A percentile compares a stretch with the other conserved stretches of the same genome.
phyloP scores from a whole-genome alignment of 345 rosid species.

The Eucalyptus leucophloia region DNA sequence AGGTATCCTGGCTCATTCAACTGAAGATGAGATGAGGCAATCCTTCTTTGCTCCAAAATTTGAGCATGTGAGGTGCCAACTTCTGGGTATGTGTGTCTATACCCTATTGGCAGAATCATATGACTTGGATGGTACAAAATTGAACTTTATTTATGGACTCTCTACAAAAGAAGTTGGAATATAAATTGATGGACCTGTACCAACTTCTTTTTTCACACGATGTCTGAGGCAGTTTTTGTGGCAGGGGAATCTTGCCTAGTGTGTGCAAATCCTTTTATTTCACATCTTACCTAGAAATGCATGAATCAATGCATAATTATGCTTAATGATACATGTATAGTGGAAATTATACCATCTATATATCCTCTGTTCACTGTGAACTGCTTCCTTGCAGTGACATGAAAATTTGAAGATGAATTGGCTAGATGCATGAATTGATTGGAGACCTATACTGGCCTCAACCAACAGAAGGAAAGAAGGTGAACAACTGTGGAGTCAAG shows the following conservation, averaged over 20 bases:
- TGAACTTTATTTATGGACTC: background rate
- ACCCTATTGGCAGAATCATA: background rate
- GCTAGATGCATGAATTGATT: background rate
- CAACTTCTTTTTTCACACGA: background rate
- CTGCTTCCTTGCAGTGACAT: background rate
- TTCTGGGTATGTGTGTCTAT: background rate
- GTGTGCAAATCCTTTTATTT: background rate
- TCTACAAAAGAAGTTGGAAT: background rate
- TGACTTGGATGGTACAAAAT: background rate
- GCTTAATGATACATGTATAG: background rate
- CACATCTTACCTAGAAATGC: background rate
- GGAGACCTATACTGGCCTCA: background rate
- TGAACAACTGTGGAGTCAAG: background rate
- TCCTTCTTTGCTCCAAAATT: background rate
- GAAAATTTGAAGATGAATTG: background rate
- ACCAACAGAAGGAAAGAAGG: background rate
- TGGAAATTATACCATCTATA: background rate
- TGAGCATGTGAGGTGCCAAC: background rate
- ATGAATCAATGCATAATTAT: background rate
- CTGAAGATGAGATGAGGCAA: background rate
- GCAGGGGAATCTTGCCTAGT: background rate
- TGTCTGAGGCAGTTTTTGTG: background rate
- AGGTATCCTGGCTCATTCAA: background rate
- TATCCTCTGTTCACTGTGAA: background rate
- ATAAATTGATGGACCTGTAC: background rate